Percentiles rank a stretch among this genome's conserved stretches.
Conservation (phyloP, 2,329 filamentous ascomycete genomes). For the Daldinia eschscholtzii region DNA sequence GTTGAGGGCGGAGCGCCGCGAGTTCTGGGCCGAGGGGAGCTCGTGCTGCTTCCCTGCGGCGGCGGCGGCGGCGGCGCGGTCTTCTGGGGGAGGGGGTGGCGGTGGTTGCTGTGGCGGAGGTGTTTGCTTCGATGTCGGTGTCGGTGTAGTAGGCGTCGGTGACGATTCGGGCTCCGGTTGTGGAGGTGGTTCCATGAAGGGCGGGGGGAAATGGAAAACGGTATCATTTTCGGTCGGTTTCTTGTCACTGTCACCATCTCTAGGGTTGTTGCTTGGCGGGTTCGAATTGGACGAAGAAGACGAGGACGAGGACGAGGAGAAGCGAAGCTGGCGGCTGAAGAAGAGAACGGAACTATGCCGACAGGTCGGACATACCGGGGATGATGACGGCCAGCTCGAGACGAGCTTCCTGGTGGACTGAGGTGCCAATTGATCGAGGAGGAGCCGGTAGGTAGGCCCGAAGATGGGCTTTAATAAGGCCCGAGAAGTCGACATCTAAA, state of each 20-base stretch:
- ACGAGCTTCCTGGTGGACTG: slow-evolving; percentile 46
- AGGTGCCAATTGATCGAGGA: slow-evolving; percentile 48
- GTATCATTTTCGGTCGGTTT: slow-evolving; percentile 10
- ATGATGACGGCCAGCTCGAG: slow-evolving; percentile 21
- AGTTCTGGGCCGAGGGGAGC: slow-evolving; percentile 62
- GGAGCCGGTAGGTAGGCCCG: slow-evolving; percentile 47
- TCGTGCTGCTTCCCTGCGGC: slow-evolving; percentile 43
- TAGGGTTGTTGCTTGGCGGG: slow-evolving; percentile 27
- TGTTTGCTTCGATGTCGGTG: slow-evolving; percentile 4
- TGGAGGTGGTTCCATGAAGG: slow-evolving; percentile 9
- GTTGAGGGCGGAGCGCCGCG: slow-evolving; percentile 58
- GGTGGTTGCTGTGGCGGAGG: slow-evolving; percentile 23
- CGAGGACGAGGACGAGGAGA: slow-evolving; percentile 46
- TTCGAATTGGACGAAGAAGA: slow-evolving; percentile 51
- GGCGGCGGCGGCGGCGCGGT: neutral
- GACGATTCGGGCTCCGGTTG: slow-evolving; percentile 22
- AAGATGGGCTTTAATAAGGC: slow-evolving; percentile 48
- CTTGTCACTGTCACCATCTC: slow-evolving; percentile 7
- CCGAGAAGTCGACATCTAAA: slow-evolving; percentile 48
- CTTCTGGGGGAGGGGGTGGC: slow-evolving; percentile 15
- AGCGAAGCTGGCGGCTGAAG: slow-evolving; percentile 44
- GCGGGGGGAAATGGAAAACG: slow-evolving; percentile 7
- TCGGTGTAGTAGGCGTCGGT: slow-evolving; percentile 1
- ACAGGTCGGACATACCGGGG: slow-evolving; percentile 50
- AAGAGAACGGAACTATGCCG: slow-evolving; percentile 40